phyloP scores from a whole-genome alignment of 2,329 filamentous ascomycete genomes.

The Pyrenochaeta sp. region DNA sequence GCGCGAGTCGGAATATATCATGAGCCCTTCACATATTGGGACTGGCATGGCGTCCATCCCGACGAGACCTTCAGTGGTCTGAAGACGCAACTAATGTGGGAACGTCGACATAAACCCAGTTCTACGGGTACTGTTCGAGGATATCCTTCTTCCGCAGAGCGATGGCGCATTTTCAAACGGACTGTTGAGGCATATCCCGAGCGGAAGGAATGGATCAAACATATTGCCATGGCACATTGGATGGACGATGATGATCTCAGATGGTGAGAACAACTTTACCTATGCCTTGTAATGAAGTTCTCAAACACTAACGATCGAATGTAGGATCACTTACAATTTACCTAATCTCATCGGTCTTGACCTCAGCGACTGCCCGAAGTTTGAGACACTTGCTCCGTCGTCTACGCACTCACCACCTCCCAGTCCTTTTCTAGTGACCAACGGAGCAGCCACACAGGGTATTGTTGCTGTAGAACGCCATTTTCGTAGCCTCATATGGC shows the following conservation, averaged over 20 bases:
- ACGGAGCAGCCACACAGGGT: neutral
- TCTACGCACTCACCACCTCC: too few species aligned
- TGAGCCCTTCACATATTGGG: constrained; percentile 37
- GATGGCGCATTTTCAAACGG: constrained; percentile 32
- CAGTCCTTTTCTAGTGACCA: too few species aligned
- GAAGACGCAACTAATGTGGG: constrained; percentile 25
- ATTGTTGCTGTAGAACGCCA: neutral
- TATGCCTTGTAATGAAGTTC: neutral
- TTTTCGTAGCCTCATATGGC: constrained; percentile 21
- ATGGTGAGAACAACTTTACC: too few species aligned
- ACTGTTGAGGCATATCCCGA: constrained; percentile 1
- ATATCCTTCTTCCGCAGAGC: constrained; percentile 16
- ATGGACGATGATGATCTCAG: constrained; percentile 27
- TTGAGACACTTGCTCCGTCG: too few species aligned
- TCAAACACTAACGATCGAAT: neutral
- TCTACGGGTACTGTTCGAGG: too few species aligned
- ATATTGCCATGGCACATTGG: constrained; percentile 33
- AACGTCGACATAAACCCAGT: constrained; percentile 23
- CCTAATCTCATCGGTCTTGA: too few species aligned
- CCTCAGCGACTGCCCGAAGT: too few species aligned
- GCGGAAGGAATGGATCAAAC: constrained; percentile 23
- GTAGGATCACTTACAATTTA: neutral
- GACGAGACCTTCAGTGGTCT: constrained; percentile 3
- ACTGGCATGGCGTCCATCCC: constrained; percentile 26
- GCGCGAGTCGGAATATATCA: constrained; percentile 14